Base-by-base conservation (phyloP, 257 asterid species). In the Petunia axillaris region DNA sequence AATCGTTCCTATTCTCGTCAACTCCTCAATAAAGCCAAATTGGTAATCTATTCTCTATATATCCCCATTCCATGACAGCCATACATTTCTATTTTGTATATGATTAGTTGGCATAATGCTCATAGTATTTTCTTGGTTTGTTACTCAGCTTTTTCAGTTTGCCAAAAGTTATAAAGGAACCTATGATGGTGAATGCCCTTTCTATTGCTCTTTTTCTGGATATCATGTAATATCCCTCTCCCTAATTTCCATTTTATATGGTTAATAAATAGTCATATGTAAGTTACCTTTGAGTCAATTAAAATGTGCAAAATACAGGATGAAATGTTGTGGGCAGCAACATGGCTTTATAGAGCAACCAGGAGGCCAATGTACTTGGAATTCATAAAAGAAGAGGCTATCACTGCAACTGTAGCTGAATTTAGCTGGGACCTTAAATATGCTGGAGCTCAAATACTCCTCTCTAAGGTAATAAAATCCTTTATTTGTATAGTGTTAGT, bases 161-260 rank as follows among this genome's bases (percentile, higher is more conserved):
- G 95, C 95, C 14, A 90, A 87, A 78, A 76, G 77, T 0, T 64
- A 89, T 64, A 87, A 89, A 83, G 98, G 98, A 82, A 91, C 96
- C 66, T 93, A 81, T 79, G 97, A 92, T 84, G 98, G 98, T 62
- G 97, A 92, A 77, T 93, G 98, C 67, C 98, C 98, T 63, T 93
- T 92, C 90, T 93, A 93, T 80, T 93, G 97, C 89, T 93, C 98
- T 48, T 84, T n/a, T 86, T 93, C 98, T 0, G 98, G 98, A 81
- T 92, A 39, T 59, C 87, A 93, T 62, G 98, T 91, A 90, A 70
- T 15, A n/a, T 79, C 55, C 55, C 52, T 63, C 63, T 53, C 55
- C 76, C 63, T 59, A 38, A 15, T 44, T 6, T 52, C 63, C 35
- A 13, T 44, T 48, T 77, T 35, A 41, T 58, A 14, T 25, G 36